Percentiles rank a stretch among this genome's conserved stretches.
Evolutionary conservation across 2,329 filamentous ascomycete genomes (phyloP).

Genomic region (Cladosporium sphaerospermum): DNA sequence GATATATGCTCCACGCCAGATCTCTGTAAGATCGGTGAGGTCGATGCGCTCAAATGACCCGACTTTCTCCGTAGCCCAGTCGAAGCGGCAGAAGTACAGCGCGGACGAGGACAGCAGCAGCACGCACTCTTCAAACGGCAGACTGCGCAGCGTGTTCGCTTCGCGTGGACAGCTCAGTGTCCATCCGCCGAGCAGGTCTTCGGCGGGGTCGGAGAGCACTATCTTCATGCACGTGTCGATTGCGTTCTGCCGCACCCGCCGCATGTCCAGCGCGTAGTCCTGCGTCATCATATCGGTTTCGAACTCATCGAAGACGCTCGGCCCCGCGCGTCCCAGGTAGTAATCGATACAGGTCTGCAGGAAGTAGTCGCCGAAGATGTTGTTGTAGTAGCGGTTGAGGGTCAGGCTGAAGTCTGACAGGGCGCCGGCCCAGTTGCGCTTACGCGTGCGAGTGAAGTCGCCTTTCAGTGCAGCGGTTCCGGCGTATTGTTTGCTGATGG

Average conservation of each 20-base stretch:
- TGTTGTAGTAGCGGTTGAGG: conserved; percentile 70
- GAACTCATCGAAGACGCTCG: conserved; percentile 85
- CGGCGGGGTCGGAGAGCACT: conserved; percentile 64
- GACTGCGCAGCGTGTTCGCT: conserved; percentile 58
- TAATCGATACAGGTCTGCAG: conserved; percentile 94
- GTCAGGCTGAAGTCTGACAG: conserved; percentile 87
- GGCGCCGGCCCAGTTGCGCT: conserved; percentile 84
- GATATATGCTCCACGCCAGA: conserved; percentile 82
- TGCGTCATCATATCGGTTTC: conserved; percentile 88
- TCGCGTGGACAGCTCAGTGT: conserved; percentile 71
- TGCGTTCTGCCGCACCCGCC: conserved; percentile 76
- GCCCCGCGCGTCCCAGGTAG: conserved; percentile 79
- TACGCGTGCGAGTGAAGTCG: conserved; percentile 87
- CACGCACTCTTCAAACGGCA: conserved; percentile 82
- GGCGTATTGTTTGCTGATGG: conserved; percentile 90
- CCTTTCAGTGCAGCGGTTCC: conserved; percentile 94
- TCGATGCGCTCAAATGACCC: conserved; percentile 83
- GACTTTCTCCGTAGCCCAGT: conserved; percentile 94
- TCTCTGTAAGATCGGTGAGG: conserved; percentile 62
- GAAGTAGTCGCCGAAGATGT: conserved; percentile 97
- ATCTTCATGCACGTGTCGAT: conserved; percentile 85
- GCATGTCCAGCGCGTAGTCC: conserved; percentile 82
- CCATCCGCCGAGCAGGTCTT: conserved; percentile 87
- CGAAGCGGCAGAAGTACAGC: conserved; percentile 82
- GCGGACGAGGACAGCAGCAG: conserved; percentile 79